Conservation (phyloP, 78 protist species). For the Cavenderia fasciculata region DNA sequence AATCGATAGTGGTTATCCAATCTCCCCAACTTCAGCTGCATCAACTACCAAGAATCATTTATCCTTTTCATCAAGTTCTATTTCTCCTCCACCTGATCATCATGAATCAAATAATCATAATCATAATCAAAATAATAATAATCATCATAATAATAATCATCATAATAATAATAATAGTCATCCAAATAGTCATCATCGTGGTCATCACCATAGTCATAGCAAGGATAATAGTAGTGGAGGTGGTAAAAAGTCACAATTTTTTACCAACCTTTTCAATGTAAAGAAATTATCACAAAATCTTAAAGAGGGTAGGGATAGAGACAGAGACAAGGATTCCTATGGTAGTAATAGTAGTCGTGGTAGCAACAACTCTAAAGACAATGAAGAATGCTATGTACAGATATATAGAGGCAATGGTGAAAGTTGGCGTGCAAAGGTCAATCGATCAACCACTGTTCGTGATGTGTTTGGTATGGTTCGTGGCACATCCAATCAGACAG, state of each 20-base stretch:
- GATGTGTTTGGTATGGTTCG: constrained; percentile 49
- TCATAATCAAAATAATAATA: neutral
- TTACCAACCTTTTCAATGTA: neutral
- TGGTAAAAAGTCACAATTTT: neutral
- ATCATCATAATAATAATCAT: neutral
- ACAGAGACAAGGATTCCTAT: neutral
- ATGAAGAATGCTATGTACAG: constrained; percentile 24
- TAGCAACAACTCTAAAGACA: constrained; percentile 20
- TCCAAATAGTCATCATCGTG: too few relatives aligned
- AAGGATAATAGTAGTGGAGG: neutral
- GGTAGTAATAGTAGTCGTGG: neutral
- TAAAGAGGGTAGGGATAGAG: neutral
- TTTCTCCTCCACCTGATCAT: neutral
- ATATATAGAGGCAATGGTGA: constrained; percentile 69
- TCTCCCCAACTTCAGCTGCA: neutral
- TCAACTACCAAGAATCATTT: neutral
- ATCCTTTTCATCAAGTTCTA: neutral
- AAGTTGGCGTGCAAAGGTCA: constrained; percentile 66
- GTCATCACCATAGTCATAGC: neutral
- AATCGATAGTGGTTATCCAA: too few relatives aligned
- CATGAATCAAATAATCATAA: neutral
- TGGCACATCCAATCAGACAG: constrained; percentile 1
- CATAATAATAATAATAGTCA: neutral
- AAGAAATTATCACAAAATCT: neutral
- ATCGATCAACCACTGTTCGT: constrained; percentile 22